Evolutionary conservation across 352 stramenopile species (phyloP), one percentile per base, ranked within the genome.

Genomic region (Halophytophthora polymorphica): DNA sequence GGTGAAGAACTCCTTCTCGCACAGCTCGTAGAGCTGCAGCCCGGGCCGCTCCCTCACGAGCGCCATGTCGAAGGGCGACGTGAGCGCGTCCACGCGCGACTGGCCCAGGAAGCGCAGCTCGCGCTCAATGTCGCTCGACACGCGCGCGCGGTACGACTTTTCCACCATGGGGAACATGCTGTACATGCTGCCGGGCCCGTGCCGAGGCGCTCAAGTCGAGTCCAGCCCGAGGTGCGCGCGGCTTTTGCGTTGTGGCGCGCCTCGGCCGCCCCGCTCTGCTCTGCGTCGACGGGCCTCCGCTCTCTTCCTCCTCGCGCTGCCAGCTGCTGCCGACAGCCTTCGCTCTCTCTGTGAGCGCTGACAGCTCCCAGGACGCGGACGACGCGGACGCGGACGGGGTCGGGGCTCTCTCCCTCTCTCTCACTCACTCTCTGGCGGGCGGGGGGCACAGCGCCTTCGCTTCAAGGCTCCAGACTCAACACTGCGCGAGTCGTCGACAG

Each of bases 101-200:
- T 92, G 81, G 10, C 83, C 83, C 15, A 94, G 62, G 66, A 90
- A 94, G 37, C 75, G 77, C 54, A 94, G 53, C 62, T 94, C 81
- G 42, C 83, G 77, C 72, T 92, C 83, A 48, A 94, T 91, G 65
- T 86, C 76, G 11, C 83, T 67, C 28, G 77, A 91, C 54, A 94
- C 83, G 23, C 77, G 66, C 56, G 84, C 70, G 42, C 77, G 73
- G 55, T 88, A 92, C 39, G 81, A 86, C 64, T 92, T 92, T 64
- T 92, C 81, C 33, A 94, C 81, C 50, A 88, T 74, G 47, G 77
- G 79, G 68, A 92, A 92, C 76, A 94, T 88, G 40, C 80, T 89
- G 58, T 80, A 85, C 58, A 74, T 69, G 34, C 41, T 45, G 43
- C 44, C 18, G 23, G n/a, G 19, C 22, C 12, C 35, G 21, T 13